Conservation (phyloP, 768 basidiomycete genomes). For the Dioszegia crocea region DNA sequence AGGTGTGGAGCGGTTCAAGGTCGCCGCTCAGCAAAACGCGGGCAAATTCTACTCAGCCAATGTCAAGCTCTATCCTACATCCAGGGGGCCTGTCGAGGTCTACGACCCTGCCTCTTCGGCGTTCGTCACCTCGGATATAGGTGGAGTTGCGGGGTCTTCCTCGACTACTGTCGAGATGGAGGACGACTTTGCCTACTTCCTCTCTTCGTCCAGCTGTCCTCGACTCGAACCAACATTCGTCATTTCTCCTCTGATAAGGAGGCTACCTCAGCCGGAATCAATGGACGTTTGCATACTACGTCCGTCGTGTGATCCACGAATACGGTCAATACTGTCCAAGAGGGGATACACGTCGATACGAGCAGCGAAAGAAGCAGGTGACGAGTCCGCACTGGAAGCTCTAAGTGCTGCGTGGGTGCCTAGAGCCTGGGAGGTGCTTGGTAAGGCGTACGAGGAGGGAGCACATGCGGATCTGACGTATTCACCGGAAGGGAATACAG, state of each 20-base stretch:
- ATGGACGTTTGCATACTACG: constrained; percentile 75
- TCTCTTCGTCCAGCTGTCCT: constrained; percentile 76
- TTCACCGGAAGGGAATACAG: constrained; percentile 22
- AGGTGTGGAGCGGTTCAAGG: constrained; percentile 77
- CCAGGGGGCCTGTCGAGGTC: constrained; percentile 54
- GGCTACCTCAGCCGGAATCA: constrained; percentile 54
- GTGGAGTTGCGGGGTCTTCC: constrained; percentile 8
- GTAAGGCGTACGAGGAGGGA: constrained; percentile 73
- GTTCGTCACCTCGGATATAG: constrained; percentile 39
- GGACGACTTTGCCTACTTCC: constrained; percentile 83
- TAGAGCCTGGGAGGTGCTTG: constrained; percentile 59
- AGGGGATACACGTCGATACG: background rate
- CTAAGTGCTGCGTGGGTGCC: constrained; percentile 37
- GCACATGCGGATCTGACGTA: constrained; percentile 65
- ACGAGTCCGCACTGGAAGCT: constrained; percentile 5
- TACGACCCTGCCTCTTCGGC: constrained; percentile 58
- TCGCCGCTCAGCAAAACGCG: constrained; percentile 73
- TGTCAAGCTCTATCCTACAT: constrained; percentile 58
- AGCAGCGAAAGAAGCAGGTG: background rate
- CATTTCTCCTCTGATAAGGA: constrained; percentile 63
- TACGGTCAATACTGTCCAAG: constrained; percentile 38
- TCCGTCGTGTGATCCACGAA: constrained; percentile 53
- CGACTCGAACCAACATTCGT: constrained; percentile 77
- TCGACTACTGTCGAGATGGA: constrained; percentile 52
- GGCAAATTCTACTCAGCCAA: constrained; percentile 64